Percentiles rank a stretch among this genome's conserved stretches.
Conservation (phyloP, 495 filamentous ascomycete species). For the Pseudomonodictys pantanalensis region DNA sequence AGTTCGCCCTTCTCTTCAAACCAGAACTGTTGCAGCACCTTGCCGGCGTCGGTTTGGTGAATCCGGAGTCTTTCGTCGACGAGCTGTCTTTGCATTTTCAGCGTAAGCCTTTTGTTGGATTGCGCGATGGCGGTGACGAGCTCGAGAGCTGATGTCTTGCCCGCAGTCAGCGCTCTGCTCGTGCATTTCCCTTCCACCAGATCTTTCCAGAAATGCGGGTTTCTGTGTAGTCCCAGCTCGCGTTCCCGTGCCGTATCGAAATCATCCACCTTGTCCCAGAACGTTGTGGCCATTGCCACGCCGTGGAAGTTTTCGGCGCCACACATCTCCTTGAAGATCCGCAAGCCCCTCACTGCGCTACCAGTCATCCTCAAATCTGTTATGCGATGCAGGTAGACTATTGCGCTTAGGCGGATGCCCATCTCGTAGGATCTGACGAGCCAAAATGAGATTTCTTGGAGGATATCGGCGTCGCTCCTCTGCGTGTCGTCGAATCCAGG, state of each 20-base stretch:
- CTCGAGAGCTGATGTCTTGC: no score
- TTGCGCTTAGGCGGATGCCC: slow-evolving; percentile 32
- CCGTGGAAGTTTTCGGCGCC: not conserved
- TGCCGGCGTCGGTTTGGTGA: no score
- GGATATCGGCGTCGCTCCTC: slow-evolving; percentile 44
- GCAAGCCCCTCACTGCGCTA: slow-evolving; percentile 24
- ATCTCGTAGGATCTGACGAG: slow-evolving; percentile 35
- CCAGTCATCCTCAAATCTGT: slow-evolving; percentile 32
- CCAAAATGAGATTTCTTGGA: slow-evolving; percentile 41
- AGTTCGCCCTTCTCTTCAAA: not conserved
- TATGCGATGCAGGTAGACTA: slow-evolving; percentile 38
- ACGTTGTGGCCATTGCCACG: not conserved
- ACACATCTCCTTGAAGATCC: slow-evolving; percentile 34
- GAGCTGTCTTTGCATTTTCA: no score
- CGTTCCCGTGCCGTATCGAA: not conserved
- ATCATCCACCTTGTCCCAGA: not conserved
- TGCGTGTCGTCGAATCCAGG: slow-evolving; percentile 53
- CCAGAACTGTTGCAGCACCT: not conserved
- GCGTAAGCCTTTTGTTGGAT: no score
- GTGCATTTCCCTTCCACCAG: no score
- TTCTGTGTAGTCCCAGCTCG: no score
- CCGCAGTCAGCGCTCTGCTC: no score
- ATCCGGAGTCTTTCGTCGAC: no score
- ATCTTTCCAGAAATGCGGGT: no score
- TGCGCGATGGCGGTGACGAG: no score